Base-by-base conservation (phyloP, 441 rosid genomes). In the Populus trichocarpa region DNA sequence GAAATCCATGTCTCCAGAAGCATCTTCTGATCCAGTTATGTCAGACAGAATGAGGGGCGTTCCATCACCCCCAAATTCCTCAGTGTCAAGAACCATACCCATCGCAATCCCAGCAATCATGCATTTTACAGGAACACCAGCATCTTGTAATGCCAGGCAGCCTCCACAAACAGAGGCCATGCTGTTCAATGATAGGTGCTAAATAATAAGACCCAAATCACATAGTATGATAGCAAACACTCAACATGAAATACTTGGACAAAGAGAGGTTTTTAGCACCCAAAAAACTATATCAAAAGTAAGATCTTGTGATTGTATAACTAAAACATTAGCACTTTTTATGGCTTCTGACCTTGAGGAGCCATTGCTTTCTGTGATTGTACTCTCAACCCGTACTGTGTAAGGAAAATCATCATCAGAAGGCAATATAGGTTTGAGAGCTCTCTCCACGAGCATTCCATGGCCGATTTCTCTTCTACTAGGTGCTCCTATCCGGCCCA, bases 151-250 rank as follows among this genome's bases (percentile, higher is more conserved):
- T 73, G 99, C 99, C 91, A 96, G 89, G 86, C 97, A 96, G 81
- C 98, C 99, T 75, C 98, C 99, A 75, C 99, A 96, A 78, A 96
- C 98, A 82, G 99, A 96, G 84, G 99, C 99, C 99, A 96, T 96
- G 85, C 99, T 96, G 87, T 82, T 72, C 82, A 64, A 76, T 79
- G 79, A 79, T 30, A 73, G 74, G 73, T 53, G 75, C 74, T 74
- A 70, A 67, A 64, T 69, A 5, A 68, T 84, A 78, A 85, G 57
- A 50, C 57, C 57, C 57, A 50, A 14, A 50, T 50, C 57, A 50
- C 57, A 50, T 14, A 50, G 57, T 14, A 50, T 50, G 20, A 76
- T 46, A 77, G 70, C 36, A 18, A 77, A 75, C 75, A 77, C 79
- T 50, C 57, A 50, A 63, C 42, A 67, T 9, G 23, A 26, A 69